These are phyloP conservation scores for Martiniozyma abietophila DNA, from an alignment of 805 yeast genomes.

Conservation along the genomic window DNA sequence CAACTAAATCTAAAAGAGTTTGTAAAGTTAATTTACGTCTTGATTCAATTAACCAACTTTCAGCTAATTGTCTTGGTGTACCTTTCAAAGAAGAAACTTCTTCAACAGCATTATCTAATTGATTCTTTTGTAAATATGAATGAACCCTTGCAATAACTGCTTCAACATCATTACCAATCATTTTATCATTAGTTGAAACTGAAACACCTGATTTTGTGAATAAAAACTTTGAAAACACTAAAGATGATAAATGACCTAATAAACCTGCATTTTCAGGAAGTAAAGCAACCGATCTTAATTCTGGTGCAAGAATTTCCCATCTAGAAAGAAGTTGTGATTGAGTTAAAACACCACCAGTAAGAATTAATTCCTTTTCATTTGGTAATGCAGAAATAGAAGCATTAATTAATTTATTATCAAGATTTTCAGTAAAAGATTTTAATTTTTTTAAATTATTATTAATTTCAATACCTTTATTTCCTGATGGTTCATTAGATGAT, in stretches of 20 bases:
- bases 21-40: conserved; percentile 85
- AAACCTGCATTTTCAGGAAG: conserved; percentile 95
- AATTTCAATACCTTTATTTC: conserved; percentile 38
- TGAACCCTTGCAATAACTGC: conserved; percentile 81
- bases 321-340: conserved; percentile 70
- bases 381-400: conserved; percentile 42
- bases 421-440: conserved; percentile 29
- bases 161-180: conserved; percentile 71
- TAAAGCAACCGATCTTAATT: conserved; percentile 79
- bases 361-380: conserved; percentile 27
- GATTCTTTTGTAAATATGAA: conserved; percentile 61
- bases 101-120: conserved; percentile 82
- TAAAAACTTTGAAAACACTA: conserved; percentile 64
- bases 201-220: conserved; percentile 75
- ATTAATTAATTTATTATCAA: conserved; percentile 26
- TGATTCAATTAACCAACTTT: conserved; percentile 86
- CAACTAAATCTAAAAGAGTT: conserved; percentile 62
- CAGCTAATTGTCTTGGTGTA: conserved; percentile 83
- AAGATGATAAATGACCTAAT: conserved; percentile 81
- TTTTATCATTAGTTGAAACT: conserved; percentile 21
- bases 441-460: conserved; percentile 32
- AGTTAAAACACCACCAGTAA: conserved; percentile 55
- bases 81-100: conserved; percentile 86
- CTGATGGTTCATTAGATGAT: conserved; percentile 26
- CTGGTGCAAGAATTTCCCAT: conserved; percentile 74